Base-by-base conservation (phyloP, 2,329 filamentous ascomycete genomes). In the Fusarium cyanostomum region DNA sequence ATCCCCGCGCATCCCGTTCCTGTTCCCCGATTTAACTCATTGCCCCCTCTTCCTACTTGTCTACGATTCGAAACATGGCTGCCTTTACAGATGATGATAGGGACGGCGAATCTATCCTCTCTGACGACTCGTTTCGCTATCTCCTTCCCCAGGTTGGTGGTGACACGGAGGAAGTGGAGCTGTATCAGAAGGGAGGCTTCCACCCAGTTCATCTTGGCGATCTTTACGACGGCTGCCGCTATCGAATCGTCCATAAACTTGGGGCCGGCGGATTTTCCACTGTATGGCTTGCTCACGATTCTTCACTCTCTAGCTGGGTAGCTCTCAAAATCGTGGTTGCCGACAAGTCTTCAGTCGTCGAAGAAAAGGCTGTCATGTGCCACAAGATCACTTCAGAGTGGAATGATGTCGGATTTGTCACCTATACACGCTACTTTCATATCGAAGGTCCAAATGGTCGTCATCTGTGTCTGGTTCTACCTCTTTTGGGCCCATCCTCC, bases 301-400 rank as follows among this genome's bases (percentile, higher is more conserved):
- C 34, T 1, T 15, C 0, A 10, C 18, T 21, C 8, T 53, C 9
- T 0, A 12, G 2, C 5, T 57, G 30, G 30, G 42, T 53, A 0
- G 49, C 54, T 1, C 49, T 57, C 7, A 57, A 46, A 21, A 53
- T 48, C n/a, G 41, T 57, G 1, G 26, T 39, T 2, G 49, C 49
- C 27, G 26, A 46, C 1, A 33, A 57, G 11, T 57, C 54, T 8
- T 1, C 15, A 7, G 3, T 16, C 11, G 1, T 35, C 11, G 21
- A 46, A 34, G 28, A 15, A 2, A 24, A 57, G 0, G 35, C 15
- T 8, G 4, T 27, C 2, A 37, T 57, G 30, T 39, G 21, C 0
- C 18, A 52, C n/a, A 31, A 4, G 0, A 45, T 52, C 2, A 34
- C 26, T 8, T 52, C 27, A 0, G 10, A 7, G 0, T 34, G 21